Base-by-base conservation (phyloP, 139 green algal genomes). In the Micractinium conductrix region DNA sequence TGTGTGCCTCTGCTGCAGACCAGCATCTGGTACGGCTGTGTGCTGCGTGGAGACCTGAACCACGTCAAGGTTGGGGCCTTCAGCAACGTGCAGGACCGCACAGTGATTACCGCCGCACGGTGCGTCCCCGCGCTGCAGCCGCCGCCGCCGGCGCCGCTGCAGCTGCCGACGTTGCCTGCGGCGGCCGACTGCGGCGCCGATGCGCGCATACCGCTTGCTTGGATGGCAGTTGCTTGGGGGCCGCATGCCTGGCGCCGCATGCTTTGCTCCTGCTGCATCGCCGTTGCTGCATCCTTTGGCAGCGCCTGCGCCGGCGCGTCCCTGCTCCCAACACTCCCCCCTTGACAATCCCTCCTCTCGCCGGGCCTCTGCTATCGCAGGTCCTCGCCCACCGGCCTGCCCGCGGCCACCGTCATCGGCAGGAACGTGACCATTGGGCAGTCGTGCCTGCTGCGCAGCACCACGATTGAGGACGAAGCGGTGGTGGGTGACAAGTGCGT, bases 41-140 rank as follows among this genome's bases (percentile, higher is more conserved):
- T 98, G 42, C 84, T 98, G 26, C 90, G 95, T 3, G 95, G 94
- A 9, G 95, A 98, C 87, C 85, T 98, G 26, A 98, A 98, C 87
- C 91, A 88, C 53, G 95, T 98, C 73, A 91, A 85, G 8, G 87
- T 98, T 5, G 93, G 92, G 24, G 83, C 89, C 60, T 92, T 93
- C 67, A 90, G 88, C 9, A 94, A 93, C 40, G 83, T 98, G 16
- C 89, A 95, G 62, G 95, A 98, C 85, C 87, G 90, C 33, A 94
- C 91, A 0, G 93, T 98, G 78, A 93, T 98, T n/a, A 95, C 98
- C 73, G 94, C 95, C 45, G 95, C 95, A 9, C 89, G 93, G 93
- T 96, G 72, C 62, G 81, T 17, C n/a, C n/a, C n/a, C n/a, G n/a
- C n/a, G n/a, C n/a, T n/a, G n/a, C n/a, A n/a, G n/a, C n/a, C n/a